phyloP scores from a whole-genome alignment of 192 early-diverging fungal species.

The Coemansia furcata region DNA sequence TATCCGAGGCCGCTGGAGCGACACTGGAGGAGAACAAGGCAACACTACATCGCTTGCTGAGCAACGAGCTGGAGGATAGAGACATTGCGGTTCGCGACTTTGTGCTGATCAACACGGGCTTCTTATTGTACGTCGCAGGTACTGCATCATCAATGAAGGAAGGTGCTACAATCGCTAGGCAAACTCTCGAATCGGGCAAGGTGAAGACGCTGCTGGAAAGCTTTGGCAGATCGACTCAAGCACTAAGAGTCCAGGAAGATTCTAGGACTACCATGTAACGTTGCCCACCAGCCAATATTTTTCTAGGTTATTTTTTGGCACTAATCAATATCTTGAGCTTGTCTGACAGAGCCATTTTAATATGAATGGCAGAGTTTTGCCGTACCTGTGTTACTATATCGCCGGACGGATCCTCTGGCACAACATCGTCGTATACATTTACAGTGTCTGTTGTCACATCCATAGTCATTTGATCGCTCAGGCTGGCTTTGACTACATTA shows the following conservation, averaged over 20 bases:
- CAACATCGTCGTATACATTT: constrained; percentile 74
- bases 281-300: not conserved
- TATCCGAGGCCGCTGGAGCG: too few relatives aligned
- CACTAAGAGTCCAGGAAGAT: constrained; percentile 5
- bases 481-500: constrained; percentile 57
- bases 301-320: constrained; percentile 6
- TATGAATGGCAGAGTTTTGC: constrained; percentile 70
- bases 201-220: constrained; percentile 61
- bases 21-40: too few relatives aligned
- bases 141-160: constrained; percentile 67
- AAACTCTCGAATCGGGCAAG: constrained; percentile 68
- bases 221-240: constrained; percentile 53
- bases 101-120: constrained; percentile 85
- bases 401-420: constrained; percentile 60
- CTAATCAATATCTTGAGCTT: constrained; percentile 7
- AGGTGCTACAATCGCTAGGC: constrained; percentile 71
- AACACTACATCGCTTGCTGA: too few relatives aligned
- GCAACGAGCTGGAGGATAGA: too few relatives aligned
- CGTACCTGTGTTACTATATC: constrained; percentile 60
- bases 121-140: constrained; percentile 74
- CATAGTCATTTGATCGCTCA: constrained; percentile 59
- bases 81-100: constrained; percentile 76
- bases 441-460: constrained; percentile 69
- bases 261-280: not conserved
- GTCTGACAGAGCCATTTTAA: constrained; percentile 52